phyloP scores from a whole-genome alignment of 176 grass and related monocot genomes.

The Eragrostis nindensis region DNA sequence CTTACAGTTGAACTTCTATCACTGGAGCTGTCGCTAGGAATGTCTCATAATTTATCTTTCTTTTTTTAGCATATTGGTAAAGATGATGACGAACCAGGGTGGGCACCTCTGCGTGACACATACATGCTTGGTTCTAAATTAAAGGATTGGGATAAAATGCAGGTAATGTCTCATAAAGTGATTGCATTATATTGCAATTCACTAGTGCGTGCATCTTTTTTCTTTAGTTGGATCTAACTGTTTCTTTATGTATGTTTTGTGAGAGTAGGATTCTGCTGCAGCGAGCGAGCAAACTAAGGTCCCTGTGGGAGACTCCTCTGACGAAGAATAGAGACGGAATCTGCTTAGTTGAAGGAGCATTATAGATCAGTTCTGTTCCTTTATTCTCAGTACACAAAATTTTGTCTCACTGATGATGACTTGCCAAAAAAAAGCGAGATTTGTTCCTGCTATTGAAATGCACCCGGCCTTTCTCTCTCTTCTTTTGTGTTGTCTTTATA shows the following conservation, averaged over 20 bases:
- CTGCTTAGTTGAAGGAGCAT: constrained; percentile 1
- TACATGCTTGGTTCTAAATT: constrained; percentile 88
- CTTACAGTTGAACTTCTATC: neutral
- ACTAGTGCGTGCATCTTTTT: neutral
- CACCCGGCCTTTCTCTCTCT: neutral
- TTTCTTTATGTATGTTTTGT: constrained; percentile 4
- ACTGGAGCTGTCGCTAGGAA: neutral
- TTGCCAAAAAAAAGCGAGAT: constrained; percentile 1
- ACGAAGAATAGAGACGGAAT: constrained; percentile 55
- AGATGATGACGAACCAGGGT: constrained; percentile 66
- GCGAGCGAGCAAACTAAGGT: constrained; percentile 23
- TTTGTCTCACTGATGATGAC: neutral
- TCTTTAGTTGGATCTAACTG: constrained; percentile 11
- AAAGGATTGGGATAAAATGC: constrained; percentile 84
- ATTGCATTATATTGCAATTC: neutral
- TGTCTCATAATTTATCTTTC: constrained; percentile 7
- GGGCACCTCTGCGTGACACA: constrained; percentile 69
- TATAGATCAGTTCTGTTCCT: neutral
- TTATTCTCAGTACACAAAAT: neutral
- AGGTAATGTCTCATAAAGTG: constrained; percentile 40
- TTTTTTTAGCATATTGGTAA: constrained; percentile 46
- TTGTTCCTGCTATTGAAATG: neutral
- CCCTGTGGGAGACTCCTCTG: constrained; percentile 51
- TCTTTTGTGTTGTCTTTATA: neutral
- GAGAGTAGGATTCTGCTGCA: constrained; percentile 47